Percentiles rank a stretch among this genome's conserved stretches.
phyloP scores from a whole-genome alignment of 768 basidiomycete genomes.

The Rhodotorula kratochvilovae region DNA sequence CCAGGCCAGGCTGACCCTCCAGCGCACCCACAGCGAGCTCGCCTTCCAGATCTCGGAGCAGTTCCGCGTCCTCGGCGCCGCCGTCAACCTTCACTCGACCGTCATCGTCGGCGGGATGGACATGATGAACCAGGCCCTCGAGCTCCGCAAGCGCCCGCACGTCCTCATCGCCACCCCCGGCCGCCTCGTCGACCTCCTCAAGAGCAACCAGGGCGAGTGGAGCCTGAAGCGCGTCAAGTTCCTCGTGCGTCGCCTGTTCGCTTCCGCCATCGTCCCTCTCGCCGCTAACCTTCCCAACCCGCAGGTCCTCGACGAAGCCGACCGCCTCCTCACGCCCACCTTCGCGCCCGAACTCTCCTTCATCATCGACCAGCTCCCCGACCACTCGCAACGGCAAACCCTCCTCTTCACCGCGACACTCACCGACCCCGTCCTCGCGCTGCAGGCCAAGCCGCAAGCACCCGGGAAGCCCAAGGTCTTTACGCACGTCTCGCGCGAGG shows the following conservation, averaged over 20 bases:
- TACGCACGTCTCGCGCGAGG: conserved; percentile 69
- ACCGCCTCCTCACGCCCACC: conserved; percentile 79
- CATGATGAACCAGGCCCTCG: conserved; percentile 87
- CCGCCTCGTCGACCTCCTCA: conserved; percentile 82
- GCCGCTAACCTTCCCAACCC: background rate
- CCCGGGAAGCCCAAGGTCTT: conserved; percentile 82
- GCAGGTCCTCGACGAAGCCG: conserved; percentile 93
- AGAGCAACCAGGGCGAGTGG: conserved; percentile 68
- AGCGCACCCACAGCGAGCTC: conserved; percentile 62
- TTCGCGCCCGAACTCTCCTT: conserved; percentile 79
- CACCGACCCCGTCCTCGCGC: conserved; percentile 73
- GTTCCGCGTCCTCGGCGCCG: conserved; percentile 79
- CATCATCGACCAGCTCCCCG: conserved; percentile 69
- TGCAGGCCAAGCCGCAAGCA: conserved; percentile 67
- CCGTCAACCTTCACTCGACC: conserved; percentile 74
- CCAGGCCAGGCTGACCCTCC: background rate
- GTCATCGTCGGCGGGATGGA: conserved; percentile 98
- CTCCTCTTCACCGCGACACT: conserved; percentile 95
- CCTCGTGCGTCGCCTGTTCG: conserved; percentile 56
- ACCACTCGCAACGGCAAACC: conserved; percentile 71
- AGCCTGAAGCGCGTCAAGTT: conserved; percentile 77
- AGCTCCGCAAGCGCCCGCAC: conserved; percentile 79
- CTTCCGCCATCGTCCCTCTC: background rate
- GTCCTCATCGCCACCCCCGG: conserved; percentile 94
- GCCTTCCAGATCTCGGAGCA: conserved; percentile 98